Evolutionary conservation across 768 basidiomycete species (phyloP).

Genomic region (Albatrellus ellisii): DNA sequence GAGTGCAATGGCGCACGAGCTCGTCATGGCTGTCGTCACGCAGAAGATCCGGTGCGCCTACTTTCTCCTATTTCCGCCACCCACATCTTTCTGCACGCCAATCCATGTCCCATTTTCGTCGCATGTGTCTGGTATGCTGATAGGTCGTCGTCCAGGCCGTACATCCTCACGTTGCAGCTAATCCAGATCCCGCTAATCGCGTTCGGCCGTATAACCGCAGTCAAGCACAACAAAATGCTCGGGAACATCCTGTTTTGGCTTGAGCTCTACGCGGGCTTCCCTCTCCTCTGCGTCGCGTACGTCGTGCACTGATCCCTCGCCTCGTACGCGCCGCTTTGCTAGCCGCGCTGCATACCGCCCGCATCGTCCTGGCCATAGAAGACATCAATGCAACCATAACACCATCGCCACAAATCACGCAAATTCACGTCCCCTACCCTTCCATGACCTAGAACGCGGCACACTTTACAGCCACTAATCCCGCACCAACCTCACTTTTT

Average conservation of each 20-base stretch:
- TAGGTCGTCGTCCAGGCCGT: too few relatives aligned
- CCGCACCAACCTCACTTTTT: too few relatives aligned
- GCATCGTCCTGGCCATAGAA: too few relatives aligned
- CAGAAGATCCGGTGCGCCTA: conserved; percentile 71
- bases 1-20: conserved; percentile 82
- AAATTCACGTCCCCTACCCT: too few relatives aligned
- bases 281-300: conserved; percentile 76
- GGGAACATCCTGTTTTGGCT: conserved; percentile 90
- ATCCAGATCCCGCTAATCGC: conserved; percentile 88
- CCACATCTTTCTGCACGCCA: background rate
- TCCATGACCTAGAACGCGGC: too few relatives aligned
- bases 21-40: conserved; percentile 94
- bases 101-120: too few relatives aligned
- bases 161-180: conserved; percentile 67
- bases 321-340: too few relatives aligned
- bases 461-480: too few relatives aligned
- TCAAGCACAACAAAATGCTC: conserved; percentile 72
- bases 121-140: too few relatives aligned
- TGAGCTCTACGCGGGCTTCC: conserved; percentile 86
- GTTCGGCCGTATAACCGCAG: conserved; percentile 57
- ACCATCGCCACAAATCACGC: too few relatives aligned
- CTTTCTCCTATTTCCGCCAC: background rate
- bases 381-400: too few relatives aligned
- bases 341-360: too few relatives aligned
- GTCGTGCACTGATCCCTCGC: conserved; percentile 45